Evolutionary conservation across 106 monocot species (phyloP), one percentile per base, ranked within the genome.

Genomic region (Dactylorhiza incarnata): DNA sequence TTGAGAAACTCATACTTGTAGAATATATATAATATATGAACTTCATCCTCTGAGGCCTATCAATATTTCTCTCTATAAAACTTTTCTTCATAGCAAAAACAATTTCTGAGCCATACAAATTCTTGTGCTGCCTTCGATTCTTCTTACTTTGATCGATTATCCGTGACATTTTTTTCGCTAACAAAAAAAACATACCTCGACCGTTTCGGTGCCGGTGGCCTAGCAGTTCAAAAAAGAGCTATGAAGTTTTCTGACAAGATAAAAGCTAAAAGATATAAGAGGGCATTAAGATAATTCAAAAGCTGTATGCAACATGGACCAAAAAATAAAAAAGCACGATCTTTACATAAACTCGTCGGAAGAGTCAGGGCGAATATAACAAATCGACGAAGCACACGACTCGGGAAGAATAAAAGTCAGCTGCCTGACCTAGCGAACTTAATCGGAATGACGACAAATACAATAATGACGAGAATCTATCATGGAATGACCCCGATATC

Each of bases 401-500:
- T 17, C 43, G 7, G 45, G 45, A 9, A 69, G 65, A 29, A 69
- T 69, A 69, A 46, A 46, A 69, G 45, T 45, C n/a, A 6, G 29
- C 69, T 45, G 69, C 45, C 69, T 45, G n/a, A 15, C 69, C n/a
- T 45, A 69, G 45, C 69, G 15, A 69, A 69, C 45, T 46, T 66
- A 37, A 69, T 69, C 15, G 45, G 7, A 46, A 24, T 45, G 13
- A 46, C 16, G 45, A 46, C 44, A 46, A 45, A 83, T 83, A 83
- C 75, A 83, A 26, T 22, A 53, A 73, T 51, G 75, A 68, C 24
- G 19, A 55, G 50, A 26, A 17, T 17, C 5, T 55, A 16, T 94
- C 81, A 91, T 10, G 87, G 85, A 75, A 89, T 83, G 66, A 78
- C 24, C 50, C 79, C 88, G 53, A 95, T 77, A 76, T 92, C 95